Conservation (phyloP, 805 yeast species). For the Saccharomycopsis babjevae region DNA sequence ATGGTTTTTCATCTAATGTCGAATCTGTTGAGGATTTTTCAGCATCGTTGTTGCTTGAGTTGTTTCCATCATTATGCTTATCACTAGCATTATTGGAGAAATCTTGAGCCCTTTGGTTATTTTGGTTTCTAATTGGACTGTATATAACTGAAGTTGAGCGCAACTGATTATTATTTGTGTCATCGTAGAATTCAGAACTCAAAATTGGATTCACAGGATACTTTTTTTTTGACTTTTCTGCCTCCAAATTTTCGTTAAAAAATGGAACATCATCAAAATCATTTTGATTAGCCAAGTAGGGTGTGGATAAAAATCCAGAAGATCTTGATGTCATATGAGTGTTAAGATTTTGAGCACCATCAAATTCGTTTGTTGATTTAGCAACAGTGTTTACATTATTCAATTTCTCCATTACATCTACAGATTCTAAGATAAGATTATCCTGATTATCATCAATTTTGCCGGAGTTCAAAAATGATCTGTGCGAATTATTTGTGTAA, state of each 20-base stretch:
- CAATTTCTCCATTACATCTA: not conserved
- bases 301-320: not conserved
- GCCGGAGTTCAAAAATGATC: not conserved
- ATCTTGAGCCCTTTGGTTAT: not conserved
- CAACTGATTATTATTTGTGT: not conserved
- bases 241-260: slow-evolving; percentile 10
- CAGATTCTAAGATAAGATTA: not conserved
- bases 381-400: not conserved
- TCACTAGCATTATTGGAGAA: not conserved
- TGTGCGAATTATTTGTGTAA: not conserved
- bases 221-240: not conserved
- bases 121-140: not conserved
- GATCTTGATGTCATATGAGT: not conserved
- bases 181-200: not conserved
- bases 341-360: not conserved
- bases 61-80: not conserved
- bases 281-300: not conserved
- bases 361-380: not conserved
- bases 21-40: not conserved
- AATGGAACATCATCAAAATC: slow-evolving; percentile 3
- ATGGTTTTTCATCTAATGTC: not conserved
- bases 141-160: not conserved
- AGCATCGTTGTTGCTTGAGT: not conserved
- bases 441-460: not conserved
- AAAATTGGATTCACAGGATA: not conserved